Base-by-base conservation (phyloP, 2,329 filamentous ascomycete genomes). In the Uncinocarpus reesii region DNA sequence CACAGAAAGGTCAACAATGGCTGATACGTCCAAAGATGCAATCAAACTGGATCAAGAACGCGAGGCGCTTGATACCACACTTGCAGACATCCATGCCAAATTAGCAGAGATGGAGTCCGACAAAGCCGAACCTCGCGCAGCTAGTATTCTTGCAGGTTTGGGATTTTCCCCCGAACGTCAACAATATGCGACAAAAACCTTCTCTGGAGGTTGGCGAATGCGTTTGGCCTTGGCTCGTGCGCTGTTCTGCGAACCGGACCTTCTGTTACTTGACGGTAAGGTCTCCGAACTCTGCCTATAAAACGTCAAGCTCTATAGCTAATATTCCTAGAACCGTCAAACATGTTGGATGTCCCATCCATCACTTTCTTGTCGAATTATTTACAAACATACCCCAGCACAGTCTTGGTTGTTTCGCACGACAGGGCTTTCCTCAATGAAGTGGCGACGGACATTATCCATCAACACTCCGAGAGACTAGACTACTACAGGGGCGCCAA, bases 331-430 rank as follows among this genome's bases (percentile, higher is more conserved):
- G 92, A 98, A 80, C 92, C 92, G 71, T 96, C 90, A 48, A 96
- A 96, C 81, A 96, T 96, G 90, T 88, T 98, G 86, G 92, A 96
- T 70, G 92, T 98, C 50, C 92, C 92, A n/a, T 96, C 92, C 20
- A 96, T 98, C 63, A 93, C 92, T 49, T 98, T 96, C 79, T 78
- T 98, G 65, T 85, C 90, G 41, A 90, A 89, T 62, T 98, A 98
- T 64, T 83, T 98, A 7, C 89, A 95, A 66, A 75, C 74, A 42
- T 98, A 98, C 63, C 90, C 90, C 32, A 95, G 87, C 68, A 96
- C 92, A 1, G 81, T 98, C 23, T 76, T 98, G 11, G 90, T 98
- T 47, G 92, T 98, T 55, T 95, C 87, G 67, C 92, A 98, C 84
- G 92, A 98, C 79, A 81, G 92, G 76, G 89, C 92, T 1, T 98